These are phyloP conservation scores for Agrocybe pediades DNA, from an alignment of 768 basidiomycete species.

Conservation along the genomic window DNA sequence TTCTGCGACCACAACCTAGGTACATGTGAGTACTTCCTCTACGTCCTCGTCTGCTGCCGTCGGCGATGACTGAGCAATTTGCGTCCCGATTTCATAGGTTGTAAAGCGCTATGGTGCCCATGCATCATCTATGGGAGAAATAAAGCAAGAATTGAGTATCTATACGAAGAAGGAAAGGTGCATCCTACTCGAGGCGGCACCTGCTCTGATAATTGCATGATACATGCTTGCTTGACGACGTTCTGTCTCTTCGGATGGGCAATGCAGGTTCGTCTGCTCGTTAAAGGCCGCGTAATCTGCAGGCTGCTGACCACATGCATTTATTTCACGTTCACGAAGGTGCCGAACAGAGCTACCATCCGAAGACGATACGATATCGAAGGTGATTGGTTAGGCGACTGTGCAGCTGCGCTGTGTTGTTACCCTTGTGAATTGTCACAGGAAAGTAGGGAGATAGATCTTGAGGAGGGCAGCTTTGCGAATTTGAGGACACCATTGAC, in stretches of 20 bases:
- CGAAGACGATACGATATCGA: slow-evolving; percentile 34
- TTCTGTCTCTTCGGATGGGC: slow-evolving; percentile 22
- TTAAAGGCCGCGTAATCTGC: neutral
- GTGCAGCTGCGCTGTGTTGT: slow-evolving; percentile 34
- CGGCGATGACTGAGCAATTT: neutral
- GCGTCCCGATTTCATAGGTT: slow-evolving; percentile 4
- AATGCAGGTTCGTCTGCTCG: slow-evolving; percentile 13
- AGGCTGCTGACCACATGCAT: neutral
- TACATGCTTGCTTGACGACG: slow-evolving; percentile 16
- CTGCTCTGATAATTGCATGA: slow-evolving; percentile 13
- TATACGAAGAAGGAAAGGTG: slow-evolving; percentile 10
- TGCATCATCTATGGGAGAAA: slow-evolving; percentile 19
- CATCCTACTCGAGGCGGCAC: slow-evolving; percentile 7
- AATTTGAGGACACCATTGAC: neutral
- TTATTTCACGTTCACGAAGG: neutral
- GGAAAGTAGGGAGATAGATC: slow-evolving; percentile 38
- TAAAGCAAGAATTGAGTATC: slow-evolving; percentile 17
- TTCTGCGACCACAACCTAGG: slow-evolving; percentile 19
- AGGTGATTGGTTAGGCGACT: slow-evolving; percentile 34
- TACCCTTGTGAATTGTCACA: slow-evolving; percentile 41
- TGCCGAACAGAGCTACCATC: slow-evolving; percentile 15
- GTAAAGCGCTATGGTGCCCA: slow-evolving; percentile 17
- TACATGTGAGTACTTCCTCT: slow-evolving; percentile 10
- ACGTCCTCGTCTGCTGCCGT: neutral
- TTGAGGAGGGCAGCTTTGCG: slow-evolving; percentile 35